Base-by-base conservation (phyloP, 2,329 filamentous ascomycete species). In the Phyllosticta paracitricarpa region DNA sequence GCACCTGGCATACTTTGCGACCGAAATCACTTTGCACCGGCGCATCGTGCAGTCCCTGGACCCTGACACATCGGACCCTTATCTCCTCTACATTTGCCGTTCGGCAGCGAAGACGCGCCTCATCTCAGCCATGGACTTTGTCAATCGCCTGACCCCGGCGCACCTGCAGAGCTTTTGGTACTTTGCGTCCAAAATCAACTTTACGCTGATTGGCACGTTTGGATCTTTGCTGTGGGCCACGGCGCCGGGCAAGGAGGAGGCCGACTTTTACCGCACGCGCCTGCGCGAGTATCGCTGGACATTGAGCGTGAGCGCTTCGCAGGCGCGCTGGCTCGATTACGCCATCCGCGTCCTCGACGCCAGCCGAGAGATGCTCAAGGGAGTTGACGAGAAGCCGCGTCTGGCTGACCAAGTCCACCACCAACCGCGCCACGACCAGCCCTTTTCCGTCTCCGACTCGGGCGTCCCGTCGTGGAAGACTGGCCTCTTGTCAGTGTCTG, bases 61-160 rank as follows among this genome's bases (percentile, higher is more conserved):
- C 51, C 70, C 76, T 0, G 73, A 78, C 0, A 73, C 76, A 17
- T 74, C 79, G 3, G 61, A 62, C 40, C 83, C 87, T 0, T 96
- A 97, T 68, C 85, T 96, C 57, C 84, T 91, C 61, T 90, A 95
- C 74, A 96, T 97, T 67, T 96, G 92, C 75, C 91, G 93, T 59
- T 92, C 88, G 62, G 93, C 93, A 3, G 93, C 93, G 59, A 97
- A 97, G 73, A 95, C 93, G 0, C 88, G 93, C 5, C 82, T 97
- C 35, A 96, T 97, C 70, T 95, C 89, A 24, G 91, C 92, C 65
- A 96, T 97, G 89, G 93, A 97, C 72, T 96, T 97, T 74, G 91
- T 96, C 68, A 97, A 97, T 75, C 87, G 93, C 0, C 83, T 97
- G 33, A 91, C 89, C 54, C 90, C 91, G 0, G 84, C 87, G 40